phyloP scores from a whole-genome alignment of 1,284 basidiomycete species.

The Fomitopsis palustris region DNA sequence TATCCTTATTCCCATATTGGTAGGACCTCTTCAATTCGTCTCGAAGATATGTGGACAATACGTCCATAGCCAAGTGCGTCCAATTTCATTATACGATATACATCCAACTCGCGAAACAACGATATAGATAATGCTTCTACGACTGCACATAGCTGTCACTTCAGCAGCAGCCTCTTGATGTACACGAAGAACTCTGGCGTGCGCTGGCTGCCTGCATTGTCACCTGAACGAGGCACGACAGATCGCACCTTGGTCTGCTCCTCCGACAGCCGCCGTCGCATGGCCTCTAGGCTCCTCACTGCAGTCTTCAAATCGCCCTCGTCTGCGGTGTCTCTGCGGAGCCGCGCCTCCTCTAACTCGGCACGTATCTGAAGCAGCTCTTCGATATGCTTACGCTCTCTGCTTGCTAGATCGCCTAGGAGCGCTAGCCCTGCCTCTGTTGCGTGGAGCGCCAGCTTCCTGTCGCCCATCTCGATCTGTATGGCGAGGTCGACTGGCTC shows the following conservation, averaged over 20 bases:
- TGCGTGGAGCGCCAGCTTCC: background rate
- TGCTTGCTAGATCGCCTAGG: slow-evolving; percentile 9
- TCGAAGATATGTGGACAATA: no score
- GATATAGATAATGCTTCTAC: no score
- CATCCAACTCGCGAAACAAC: no score
- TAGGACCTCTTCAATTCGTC: no score
- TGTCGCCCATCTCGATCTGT: slow-evolving; percentile 14
- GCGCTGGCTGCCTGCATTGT: no score
- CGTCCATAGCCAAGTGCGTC: no score
- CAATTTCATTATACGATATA: no score
- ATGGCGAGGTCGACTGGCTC: slow-evolving; percentile 6
- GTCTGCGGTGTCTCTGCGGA: slow-evolving; percentile 15
- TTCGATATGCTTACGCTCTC: slow-evolving; percentile 9
- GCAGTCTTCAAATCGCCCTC: slow-evolving; percentile 21
- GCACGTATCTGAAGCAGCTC: slow-evolving; percentile 12
- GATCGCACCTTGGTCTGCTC: background rate
- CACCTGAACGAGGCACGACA: no score
- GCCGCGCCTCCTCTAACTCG: slow-evolving; percentile 15
- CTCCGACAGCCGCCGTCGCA: background rate
- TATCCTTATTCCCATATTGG: no score
- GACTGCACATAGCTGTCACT: no score
- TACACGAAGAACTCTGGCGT: no score
- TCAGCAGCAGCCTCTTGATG: no score
- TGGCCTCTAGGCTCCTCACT: background rate
- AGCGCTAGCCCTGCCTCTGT: slow-evolving; percentile 10